These are phyloP conservation scores for Ophiostoma triangulosporum DNA, from an alignment of 2,329 filamentous ascomycete genomes.

Conservation along the genomic window DNA sequence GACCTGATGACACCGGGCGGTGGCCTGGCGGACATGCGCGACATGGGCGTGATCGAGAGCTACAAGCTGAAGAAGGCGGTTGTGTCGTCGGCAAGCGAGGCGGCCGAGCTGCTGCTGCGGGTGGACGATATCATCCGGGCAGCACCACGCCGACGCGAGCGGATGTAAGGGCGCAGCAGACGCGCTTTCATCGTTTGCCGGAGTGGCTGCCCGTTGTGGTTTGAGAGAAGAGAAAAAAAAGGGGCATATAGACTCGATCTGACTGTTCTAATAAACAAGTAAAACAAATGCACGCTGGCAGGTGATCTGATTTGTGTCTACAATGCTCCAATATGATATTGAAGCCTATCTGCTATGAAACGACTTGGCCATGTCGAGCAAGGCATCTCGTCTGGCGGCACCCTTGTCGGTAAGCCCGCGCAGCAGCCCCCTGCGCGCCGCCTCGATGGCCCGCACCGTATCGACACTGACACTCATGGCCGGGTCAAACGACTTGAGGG, in stretches of 20 bases:
- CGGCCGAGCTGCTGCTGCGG: conserved; percentile 82
- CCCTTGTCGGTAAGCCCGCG: background rate
- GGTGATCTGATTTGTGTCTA: too few relatives aligned
- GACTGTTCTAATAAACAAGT: background rate
- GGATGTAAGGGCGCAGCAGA: conserved; percentile 21
- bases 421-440: conserved; percentile 29
- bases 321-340: too few relatives aligned
- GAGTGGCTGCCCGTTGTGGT: background rate
- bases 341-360: background rate
- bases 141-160: conserved; percentile 70
- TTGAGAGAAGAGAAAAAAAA: background rate
- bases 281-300: too few relatives aligned
- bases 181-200: too few relatives aligned
- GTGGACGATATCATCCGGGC: conserved; percentile 97
- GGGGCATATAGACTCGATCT: background rate
- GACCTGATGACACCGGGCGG: conserved; percentile 83
- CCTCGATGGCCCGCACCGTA: conserved; percentile 35
- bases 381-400: background rate
- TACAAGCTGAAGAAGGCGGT: conserved; percentile 99
- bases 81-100: conserved; percentile 89
- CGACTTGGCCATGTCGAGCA: background rate
- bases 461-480: conserved; percentile 60
- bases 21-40: conserved; percentile 89
- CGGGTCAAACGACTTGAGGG: conserved; percentile 58
- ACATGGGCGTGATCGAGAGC: conserved; percentile 88